Base-by-base conservation (phyloP, 176 grass and related monocot genomes). In the maize (Zea mays) region DNA sequence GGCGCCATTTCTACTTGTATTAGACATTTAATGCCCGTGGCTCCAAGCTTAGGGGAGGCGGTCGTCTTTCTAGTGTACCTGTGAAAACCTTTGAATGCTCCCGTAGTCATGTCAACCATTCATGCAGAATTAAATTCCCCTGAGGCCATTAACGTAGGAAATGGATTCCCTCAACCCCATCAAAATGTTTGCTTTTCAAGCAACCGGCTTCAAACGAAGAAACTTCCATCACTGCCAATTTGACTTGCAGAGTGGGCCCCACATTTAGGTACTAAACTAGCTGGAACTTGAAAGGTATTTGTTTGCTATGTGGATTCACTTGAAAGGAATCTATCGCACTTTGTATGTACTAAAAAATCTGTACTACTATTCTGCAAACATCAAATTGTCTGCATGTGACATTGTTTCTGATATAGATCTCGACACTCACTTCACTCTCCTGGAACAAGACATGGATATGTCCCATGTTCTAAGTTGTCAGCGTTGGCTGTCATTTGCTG, bases 71-170 rank as follows among this genome's bases (percentile, higher is more conserved):
- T 3, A 10, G 27, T 64, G 64, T 88, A 81, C 86, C 79, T 72
- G 35, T 51, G 15, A 35, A 80, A 77, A 67, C 76, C 77, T 85
- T 88, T 80, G 66, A 89, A 77, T 89, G 76, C 73, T 76, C 40
- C 77, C 82, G 77, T 85, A 85, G 71, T 48, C 39, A 76, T 85
- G 86, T 81, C 82, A 81, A 72, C 82, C 72, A 45, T 80, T 72
- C 72, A 37, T 10, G 72, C 67, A 72, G 44, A 77, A 81, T 81
- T 85, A 42, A 88, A 88, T 60, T 40, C 49, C 80, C 76, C 72
- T 85, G 47, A 76, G 75, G 66, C 40, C 15, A 66, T 15, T 79
- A 55, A 60, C 6, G 41, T 74, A 72, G 63, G 63, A 45, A 59
- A 81, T 77, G 82, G 77, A 66, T 76, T 65, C 44, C 3, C 19